phyloP scores from a whole-genome alignment of 768 basidiomycete species.

The Rhizopogon salebrosus region DNA sequence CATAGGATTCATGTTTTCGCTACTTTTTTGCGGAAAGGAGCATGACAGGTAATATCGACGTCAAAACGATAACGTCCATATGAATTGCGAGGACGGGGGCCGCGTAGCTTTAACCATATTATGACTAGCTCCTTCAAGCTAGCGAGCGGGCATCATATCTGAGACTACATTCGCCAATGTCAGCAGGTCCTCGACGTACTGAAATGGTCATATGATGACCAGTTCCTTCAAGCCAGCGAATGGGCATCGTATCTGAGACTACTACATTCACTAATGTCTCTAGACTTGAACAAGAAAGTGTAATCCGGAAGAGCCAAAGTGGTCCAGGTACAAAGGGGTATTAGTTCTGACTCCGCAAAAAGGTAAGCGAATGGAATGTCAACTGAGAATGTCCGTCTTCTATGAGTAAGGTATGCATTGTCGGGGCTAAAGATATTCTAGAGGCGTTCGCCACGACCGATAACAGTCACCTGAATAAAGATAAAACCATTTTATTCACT shows the following conservation, averaged over 20 bases:
- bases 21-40: no score
- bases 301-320: not conserved
- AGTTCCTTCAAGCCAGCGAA: not conserved
- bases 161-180: not conserved
- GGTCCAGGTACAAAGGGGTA: not conserved
- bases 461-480: constrained; percentile 46
- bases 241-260: not conserved
- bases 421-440: constrained; percentile 14
- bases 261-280: not conserved
- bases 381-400: not conserved
- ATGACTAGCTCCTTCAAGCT: not conserved
- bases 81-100: not conserved
- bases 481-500: constrained; percentile 2
- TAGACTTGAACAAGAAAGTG: not conserved
- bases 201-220: not conserved
- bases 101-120: not conserved
- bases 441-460: constrained; percentile 48
- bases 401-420: constrained; percentile 8
- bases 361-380: not conserved
- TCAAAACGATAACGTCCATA: not conserved
- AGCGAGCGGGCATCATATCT: no score
- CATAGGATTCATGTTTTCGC: no score
- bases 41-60: no score
- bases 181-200: not conserved
- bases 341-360: not conserved